Conservation (phyloP, 129 eudicot genomes). For the Pulicaria dysenterica region DNA sequence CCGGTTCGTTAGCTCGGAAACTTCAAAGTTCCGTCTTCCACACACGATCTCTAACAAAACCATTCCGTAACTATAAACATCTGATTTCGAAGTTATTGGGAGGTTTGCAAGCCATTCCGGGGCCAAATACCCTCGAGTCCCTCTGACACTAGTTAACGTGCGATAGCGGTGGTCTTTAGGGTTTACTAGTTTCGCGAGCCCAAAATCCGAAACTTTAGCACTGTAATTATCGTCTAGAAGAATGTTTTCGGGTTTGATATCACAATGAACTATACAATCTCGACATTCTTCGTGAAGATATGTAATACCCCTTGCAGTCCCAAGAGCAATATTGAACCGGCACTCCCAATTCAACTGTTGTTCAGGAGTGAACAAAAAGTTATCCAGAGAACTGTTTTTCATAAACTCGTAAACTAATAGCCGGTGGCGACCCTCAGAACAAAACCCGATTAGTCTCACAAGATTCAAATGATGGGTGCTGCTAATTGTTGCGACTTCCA, state of each 20-base stretch:
- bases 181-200: conserved; percentile 75
- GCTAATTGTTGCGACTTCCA: conserved; percentile 95
- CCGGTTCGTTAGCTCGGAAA: conserved; percentile 59
- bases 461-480: conserved; percentile 94
- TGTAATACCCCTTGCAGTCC: conserved; percentile 84
- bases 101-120: conserved; percentile 97
- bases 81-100: conserved; percentile 81
- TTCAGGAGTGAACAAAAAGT: conserved; percentile 53
- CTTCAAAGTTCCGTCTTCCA: conserved; percentile 88
- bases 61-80: conserved; percentile 85
- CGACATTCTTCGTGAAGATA: conserved; percentile 96
- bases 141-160: conserved; percentile 78
- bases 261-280: conserved; percentile 88
- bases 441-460: conserved; percentile 84
- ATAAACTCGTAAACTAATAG: conserved; percentile 84
- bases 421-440: conserved; percentile 86
- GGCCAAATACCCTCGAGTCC: conserved; percentile 91
- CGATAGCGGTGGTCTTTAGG: conserved; percentile 82
- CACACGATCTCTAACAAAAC: conserved; percentile 90
- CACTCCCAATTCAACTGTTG: conserved; percentile 67
- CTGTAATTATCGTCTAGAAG: conserved; percentile 75
- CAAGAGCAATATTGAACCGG: conserved; percentile 70
- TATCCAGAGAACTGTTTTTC: conserved; percentile 93
- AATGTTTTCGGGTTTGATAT: conserved; percentile 90
- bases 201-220: conserved; percentile 81